Evolutionary conservation across 2,329 filamentous ascomycete genomes (phyloP).

Genomic region (Paraphoma sp.): DNA sequence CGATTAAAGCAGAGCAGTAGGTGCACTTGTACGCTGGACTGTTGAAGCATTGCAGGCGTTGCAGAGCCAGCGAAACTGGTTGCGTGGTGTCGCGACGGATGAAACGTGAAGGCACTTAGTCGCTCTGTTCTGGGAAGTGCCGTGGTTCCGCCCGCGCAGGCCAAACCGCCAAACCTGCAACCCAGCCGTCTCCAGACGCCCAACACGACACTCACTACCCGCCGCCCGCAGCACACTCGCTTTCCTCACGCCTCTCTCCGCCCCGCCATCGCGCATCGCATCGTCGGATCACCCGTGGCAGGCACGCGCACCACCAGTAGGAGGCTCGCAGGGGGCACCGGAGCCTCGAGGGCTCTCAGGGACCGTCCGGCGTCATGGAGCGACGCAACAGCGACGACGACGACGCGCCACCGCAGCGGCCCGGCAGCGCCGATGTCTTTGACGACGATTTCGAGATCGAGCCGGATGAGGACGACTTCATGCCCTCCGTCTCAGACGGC

Average conservation of each 20-base stretch:
- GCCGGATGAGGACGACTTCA: constrained; percentile 49
- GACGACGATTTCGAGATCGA: constrained; percentile 57
- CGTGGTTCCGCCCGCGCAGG: constrained; percentile 27
- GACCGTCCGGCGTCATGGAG: constrained; percentile 46
- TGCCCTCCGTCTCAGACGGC: constrained; percentile 53
- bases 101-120: constrained; percentile 31
- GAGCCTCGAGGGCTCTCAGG: constrained; percentile 38
- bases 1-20: not conserved
- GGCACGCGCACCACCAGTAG: constrained; percentile 17
- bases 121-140: constrained; percentile 28
- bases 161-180: constrained; percentile 17
- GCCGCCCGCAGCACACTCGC: constrained; percentile 24
- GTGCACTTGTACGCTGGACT: constrained; percentile 10
- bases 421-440: constrained; percentile 53
- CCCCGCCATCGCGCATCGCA: constrained; percentile 19
- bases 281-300: constrained; percentile 11
- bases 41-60: constrained; percentile 11
- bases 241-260: constrained; percentile 19
- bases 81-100: constrained; percentile 17
- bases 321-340: constrained; percentile 30
- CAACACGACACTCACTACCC: constrained; percentile 31
- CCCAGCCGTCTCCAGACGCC: constrained; percentile 18
- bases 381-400: constrained; percentile 43
- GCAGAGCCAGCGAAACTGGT: constrained; percentile 13
- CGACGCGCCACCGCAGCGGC: constrained; percentile 36